phyloP scores from a whole-genome alignment of 2,329 filamentous ascomycete genomes.

The Cryphonectria radicalis region DNA sequence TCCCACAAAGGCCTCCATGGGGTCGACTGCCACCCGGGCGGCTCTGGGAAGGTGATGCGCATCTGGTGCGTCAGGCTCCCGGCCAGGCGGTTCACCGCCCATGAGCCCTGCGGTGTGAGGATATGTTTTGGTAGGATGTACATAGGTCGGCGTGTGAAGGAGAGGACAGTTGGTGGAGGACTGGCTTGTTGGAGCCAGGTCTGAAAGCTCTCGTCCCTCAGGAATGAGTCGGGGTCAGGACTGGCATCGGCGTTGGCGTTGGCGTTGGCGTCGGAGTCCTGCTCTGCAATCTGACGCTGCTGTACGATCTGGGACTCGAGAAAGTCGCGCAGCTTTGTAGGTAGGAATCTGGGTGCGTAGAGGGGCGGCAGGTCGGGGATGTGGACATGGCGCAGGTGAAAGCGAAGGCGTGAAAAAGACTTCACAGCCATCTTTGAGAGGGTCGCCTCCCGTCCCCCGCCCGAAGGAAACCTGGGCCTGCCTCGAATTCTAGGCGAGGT shows the following conservation, averaged over 20 bases:
- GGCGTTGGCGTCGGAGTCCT: too few relatives aligned
- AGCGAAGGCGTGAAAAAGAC: constrained; percentile 14
- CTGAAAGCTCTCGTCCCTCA: background rate
- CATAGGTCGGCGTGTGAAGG: constrained; percentile 27
- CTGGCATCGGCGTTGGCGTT: background rate
- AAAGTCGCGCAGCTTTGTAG: constrained; percentile 14
- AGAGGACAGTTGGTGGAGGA: constrained; percentile 26
- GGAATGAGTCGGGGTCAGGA: background rate
- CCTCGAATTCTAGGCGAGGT: background rate
- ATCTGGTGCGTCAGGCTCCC: constrained; percentile 12
- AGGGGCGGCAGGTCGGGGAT: constrained; percentile 25
- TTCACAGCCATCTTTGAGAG: constrained; percentile 9
- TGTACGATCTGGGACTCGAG: constrained; percentile 16
- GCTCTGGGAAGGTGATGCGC: constrained; percentile 19
- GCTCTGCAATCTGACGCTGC: constrained; percentile 1
- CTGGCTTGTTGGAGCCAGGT: constrained; percentile 20
- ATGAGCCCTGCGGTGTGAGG: constrained; percentile 5
- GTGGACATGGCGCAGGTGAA: constrained; percentile 27
- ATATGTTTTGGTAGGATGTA: constrained; percentile 24
- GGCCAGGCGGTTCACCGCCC: constrained; percentile 21
- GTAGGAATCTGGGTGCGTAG: constrained; percentile 18
- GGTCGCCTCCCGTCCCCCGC: background rate
- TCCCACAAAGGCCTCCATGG: constrained; percentile 16
- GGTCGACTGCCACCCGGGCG: constrained; percentile 17
- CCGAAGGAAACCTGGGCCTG: background rate